phyloP scores from a whole-genome alignment of 148 eudicot genomes.

The Chenopodium formosanum region DNA sequence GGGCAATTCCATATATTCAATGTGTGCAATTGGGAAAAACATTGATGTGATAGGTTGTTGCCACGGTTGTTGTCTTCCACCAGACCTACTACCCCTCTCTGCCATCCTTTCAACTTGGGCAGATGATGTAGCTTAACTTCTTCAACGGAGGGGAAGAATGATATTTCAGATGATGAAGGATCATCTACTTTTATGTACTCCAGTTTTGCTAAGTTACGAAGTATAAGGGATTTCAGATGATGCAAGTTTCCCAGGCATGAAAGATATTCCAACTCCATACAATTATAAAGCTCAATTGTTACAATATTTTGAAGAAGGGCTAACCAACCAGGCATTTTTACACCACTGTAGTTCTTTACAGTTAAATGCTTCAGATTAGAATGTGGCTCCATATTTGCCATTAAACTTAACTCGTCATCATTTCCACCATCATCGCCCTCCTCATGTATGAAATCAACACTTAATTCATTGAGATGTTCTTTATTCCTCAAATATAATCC shows the following conservation, averaged over 20 bases:
- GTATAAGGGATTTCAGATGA: background rate
- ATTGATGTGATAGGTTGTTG: no score
- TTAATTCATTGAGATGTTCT: background rate
- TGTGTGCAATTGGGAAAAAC: no score
- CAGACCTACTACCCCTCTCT: no score
- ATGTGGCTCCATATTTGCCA: no score
- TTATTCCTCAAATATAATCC: background rate
- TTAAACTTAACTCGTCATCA: background rate
- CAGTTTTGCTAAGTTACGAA: background rate
- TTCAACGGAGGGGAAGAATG: no score
- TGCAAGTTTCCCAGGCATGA: background rate
- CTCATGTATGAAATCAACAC: background rate
- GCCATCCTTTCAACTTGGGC: no score
- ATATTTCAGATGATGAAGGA: no score
- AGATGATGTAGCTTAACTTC: rapidly evolving
- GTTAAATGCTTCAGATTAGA: no score
- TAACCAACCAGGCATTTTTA: background rate
- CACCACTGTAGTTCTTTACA: no score
- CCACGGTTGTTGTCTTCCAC: no score
- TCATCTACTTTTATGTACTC: background rate
- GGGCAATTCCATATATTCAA: no score
- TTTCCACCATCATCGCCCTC: background rate
- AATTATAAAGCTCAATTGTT: background rate
- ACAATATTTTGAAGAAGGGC: background rate
- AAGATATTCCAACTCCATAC: background rate